These are phyloP conservation scores for Sporisorium scitamineum DNA, from an alignment of 1,284 basidiomycete species.

Conservation along the genomic window DNA sequence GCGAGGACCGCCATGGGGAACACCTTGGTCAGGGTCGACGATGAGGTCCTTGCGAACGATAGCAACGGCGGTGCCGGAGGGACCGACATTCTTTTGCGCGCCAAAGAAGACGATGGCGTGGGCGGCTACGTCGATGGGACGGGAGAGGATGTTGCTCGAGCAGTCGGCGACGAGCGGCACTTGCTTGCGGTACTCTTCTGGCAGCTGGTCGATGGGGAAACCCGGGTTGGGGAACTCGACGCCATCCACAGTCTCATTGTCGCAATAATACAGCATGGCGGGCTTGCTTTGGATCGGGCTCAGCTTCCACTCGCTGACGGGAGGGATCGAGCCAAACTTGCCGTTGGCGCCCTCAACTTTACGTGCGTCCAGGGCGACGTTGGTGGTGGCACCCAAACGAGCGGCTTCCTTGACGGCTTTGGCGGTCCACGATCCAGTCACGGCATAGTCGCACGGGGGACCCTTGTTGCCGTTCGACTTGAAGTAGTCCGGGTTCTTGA, in stretches of 20 bases:
- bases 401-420: constrained; percentile 66
- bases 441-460: constrained; percentile 66
- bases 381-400: constrained; percentile 57
- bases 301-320: constrained; percentile 80
- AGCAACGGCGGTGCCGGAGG: constrained; percentile 89
- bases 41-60: constrained; percentile 90
- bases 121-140: constrained; percentile 83
- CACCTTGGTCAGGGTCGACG: constrained; percentile 61
- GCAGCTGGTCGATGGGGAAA: constrained; percentile 88
- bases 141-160: constrained; percentile 95
- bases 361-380: constrained; percentile 56
- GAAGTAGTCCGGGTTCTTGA: constrained; percentile 58
- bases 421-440: constrained; percentile 65
- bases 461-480: constrained; percentile 42
- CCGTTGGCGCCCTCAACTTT: constrained; percentile 48
- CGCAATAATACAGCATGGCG: constrained; percentile 96
- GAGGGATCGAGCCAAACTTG: constrained; percentile 82
- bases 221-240: constrained; percentile 84
- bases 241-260: constrained; percentile 98
- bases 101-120: constrained; percentile 92
- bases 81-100: constrained; percentile 99
- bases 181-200: constrained; percentile 71
- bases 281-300: constrained; percentile 75
- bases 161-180: constrained; percentile 93
- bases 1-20: constrained; percentile 72